A percentile compares a stretch with the other conserved stretches of the same genome.
These are phyloP conservation scores for Barnettozyma vustinii DNA, from an alignment of 805 yeast genomes.

Conservation along the genomic window DNA sequence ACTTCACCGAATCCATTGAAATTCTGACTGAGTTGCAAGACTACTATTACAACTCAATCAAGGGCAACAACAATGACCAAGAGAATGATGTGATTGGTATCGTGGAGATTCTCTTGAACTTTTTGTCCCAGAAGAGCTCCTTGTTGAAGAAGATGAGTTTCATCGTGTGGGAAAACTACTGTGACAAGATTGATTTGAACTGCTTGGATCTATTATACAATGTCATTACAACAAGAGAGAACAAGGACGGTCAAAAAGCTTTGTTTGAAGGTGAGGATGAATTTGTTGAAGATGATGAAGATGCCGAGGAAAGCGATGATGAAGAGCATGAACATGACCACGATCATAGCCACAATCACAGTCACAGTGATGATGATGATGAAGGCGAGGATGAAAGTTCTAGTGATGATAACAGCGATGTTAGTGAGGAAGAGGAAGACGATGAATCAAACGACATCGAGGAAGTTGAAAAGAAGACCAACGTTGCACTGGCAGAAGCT, in stretches of 20 bases:
- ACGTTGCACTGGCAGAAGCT: conserved; percentile 63
- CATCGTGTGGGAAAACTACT: conserved; percentile 51
- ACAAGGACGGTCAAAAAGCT: conserved; percentile 70
- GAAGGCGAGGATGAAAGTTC: conserved; percentile 24
- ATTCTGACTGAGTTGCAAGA: conserved; percentile 67
- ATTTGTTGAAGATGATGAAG: conserved; percentile 41
- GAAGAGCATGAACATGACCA: conserved; percentile 26
- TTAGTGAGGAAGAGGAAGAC: conserved; percentile 27
- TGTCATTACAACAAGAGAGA: conserved; percentile 62
- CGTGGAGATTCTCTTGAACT: conserved; percentile 54
- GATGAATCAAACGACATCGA: conserved; percentile 27
- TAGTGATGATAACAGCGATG: conserved; percentile 28
- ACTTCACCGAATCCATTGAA: conserved; percentile 59
- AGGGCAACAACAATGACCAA: conserved; percentile 29
- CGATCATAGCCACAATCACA: conserved; percentile 27
- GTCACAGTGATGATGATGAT: conserved; percentile 26
- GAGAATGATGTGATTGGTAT: conserved; percentile 44
- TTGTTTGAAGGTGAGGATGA: conserved; percentile 64
- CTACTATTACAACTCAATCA: conserved; percentile 45
- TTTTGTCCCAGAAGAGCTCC: conserved; percentile 51
- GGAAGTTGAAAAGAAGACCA: conserved; percentile 49
- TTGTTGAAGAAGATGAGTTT: conserved; percentile 53
- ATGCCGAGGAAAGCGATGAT: conserved; percentile 30
- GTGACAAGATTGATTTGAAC: conserved; percentile 36
- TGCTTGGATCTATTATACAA: conserved; percentile 49